These are phyloP conservation scores for Microbotryum silenes-acaulis DNA, from an alignment of 1,284 basidiomycete genomes.

Conservation along the genomic window DNA sequence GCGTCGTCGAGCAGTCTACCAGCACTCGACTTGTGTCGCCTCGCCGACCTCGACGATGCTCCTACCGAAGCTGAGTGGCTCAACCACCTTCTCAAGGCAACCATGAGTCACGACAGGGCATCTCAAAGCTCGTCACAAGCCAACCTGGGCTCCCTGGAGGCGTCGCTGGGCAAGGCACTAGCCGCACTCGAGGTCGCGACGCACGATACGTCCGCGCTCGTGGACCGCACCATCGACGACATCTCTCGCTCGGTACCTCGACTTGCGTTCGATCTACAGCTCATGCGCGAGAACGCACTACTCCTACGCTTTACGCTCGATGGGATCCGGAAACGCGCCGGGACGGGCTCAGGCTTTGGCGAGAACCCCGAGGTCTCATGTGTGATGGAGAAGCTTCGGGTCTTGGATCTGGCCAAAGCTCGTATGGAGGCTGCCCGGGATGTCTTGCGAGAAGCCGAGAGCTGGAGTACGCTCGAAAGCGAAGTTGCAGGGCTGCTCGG, in stretches of 20 bases:
- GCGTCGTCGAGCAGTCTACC: neutral
- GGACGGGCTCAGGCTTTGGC: constrained; percentile 35
- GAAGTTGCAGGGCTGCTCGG: constrained; percentile 74
- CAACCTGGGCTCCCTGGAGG: constrained; percentile 59
- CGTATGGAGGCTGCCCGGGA: constrained; percentile 79
- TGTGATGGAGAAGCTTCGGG: constrained; percentile 61
- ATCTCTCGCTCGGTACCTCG: constrained; percentile 79
- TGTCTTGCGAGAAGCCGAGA: constrained; percentile 81
- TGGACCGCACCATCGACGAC: constrained; percentile 81
- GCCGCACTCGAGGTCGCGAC: constrained; percentile 69
- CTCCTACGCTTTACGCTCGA: constrained; percentile 52
- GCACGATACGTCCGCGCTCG: constrained; percentile 72
- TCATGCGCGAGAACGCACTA: constrained; percentile 81
- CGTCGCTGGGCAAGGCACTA: constrained; percentile 62
- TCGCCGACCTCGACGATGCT: constrained; percentile 3
- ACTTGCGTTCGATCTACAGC: constrained; percentile 84
- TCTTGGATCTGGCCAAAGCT: constrained; percentile 70
- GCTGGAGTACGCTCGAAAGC: constrained; percentile 84
- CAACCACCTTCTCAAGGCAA: constrained; percentile 16
- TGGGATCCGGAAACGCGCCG: constrained; percentile 33
- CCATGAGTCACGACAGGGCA: neutral
- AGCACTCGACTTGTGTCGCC: neutral
- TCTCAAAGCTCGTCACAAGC: neutral
- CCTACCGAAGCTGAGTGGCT: constrained; percentile 27
- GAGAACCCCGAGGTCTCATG: constrained; percentile 45